Evolutionary conservation across 768 basidiomycete species (phyloP), one percentile per base, ranked within the genome.

Genomic region (Roridomyces roridus): DNA sequence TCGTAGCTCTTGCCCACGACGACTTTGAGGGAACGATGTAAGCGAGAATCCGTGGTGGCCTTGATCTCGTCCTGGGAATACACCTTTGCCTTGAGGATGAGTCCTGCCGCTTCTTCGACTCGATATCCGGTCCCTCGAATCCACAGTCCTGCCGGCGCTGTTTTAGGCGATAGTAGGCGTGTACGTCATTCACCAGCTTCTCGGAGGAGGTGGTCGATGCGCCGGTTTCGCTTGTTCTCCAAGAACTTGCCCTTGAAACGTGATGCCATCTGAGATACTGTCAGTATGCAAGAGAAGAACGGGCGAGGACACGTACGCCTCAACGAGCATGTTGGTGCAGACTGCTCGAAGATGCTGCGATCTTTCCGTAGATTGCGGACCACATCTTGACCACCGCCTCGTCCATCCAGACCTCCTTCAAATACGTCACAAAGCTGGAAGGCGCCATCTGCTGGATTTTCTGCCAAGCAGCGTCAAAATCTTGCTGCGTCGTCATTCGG

Each of bases 281-380:
- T 5, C 5, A 17, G 24, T 24, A 8, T n/a, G 35, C 10, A 49
- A 8, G 20, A 15, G 40, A 21, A 21, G 7, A 39, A 49, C 15
- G 47, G 21, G 23, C 2, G 4, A 39, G n/a, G 15, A 18, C 14
- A 34, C 15, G n/a, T 26, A 53, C 46, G 53, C 65, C 55, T 71
- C 67, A 21, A 69, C 49, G 7, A 69, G 60, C 70, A 71, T 71
- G 35, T 71, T 71, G 1, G 68, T 71, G 24, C 62, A 39, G 42
- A 54, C 6, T 20, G 12, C 49, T 60, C 23, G 44, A 54, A 61
- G 17, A 68, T 56, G 4, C 4, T 55, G 2, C 60, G 42, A 3
- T 51, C 49, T 18, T 21, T 45, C 1, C 58, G 36, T 57, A 59
- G 2, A 67, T 40, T 10, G 60, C 63, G 1, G 70, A 68, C 70